Percentiles rank a stretch among this genome's conserved stretches.
Evolutionary conservation across 2,329 filamentous ascomycete species (phyloP).

Genomic region (Seiridium cupressi): DNA sequence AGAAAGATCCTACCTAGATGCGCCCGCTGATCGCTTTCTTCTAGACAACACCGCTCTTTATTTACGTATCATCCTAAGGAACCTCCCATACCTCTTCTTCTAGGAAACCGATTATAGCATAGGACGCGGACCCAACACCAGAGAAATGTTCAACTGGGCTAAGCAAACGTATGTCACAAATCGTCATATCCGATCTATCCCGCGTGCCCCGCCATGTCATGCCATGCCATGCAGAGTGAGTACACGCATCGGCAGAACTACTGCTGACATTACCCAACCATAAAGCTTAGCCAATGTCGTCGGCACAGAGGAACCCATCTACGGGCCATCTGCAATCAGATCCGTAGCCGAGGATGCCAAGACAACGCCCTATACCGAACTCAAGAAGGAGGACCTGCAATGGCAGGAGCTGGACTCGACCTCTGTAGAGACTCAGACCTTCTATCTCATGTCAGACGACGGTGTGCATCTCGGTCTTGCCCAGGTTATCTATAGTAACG

Average conservation of each 20-base stretch:
- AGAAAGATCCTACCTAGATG: neutral
- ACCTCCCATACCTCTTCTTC: neutral
- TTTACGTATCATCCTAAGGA: neutral
- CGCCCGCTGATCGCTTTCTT: neutral
- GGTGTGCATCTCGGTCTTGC: slow-evolving; percentile 73
- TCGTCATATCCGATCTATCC: neutral
- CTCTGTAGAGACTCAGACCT: slow-evolving; percentile 90
- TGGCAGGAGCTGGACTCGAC: slow-evolving; percentile 83
- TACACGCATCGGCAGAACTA: neutral
- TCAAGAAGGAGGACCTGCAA: slow-evolving; percentile 74
- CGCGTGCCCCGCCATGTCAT: slow-evolving; percentile 5
- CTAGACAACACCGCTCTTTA: slow-evolving; percentile 4
- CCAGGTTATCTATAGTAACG: slow-evolving; percentile 97
- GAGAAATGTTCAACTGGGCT: slow-evolving; percentile 87
- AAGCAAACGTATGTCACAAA: slow-evolving; percentile 73
- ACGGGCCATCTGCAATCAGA: slow-evolving; percentile 83
- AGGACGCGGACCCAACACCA: neutral
- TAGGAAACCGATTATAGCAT: neutral
- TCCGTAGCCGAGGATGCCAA: slow-evolving; percentile 81
- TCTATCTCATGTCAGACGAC: slow-evolving; percentile 78
- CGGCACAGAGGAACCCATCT: slow-evolving; percentile 94
- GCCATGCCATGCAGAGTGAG: slow-evolving; percentile 6
- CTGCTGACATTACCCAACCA: slow-evolving; percentile 18
- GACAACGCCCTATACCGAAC: slow-evolving; percentile 75
- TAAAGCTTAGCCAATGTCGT: slow-evolving; percentile 73